phyloP scores from a whole-genome alignment of 768 basidiomycete species.

The Leccinum longicurvipes region DNA sequence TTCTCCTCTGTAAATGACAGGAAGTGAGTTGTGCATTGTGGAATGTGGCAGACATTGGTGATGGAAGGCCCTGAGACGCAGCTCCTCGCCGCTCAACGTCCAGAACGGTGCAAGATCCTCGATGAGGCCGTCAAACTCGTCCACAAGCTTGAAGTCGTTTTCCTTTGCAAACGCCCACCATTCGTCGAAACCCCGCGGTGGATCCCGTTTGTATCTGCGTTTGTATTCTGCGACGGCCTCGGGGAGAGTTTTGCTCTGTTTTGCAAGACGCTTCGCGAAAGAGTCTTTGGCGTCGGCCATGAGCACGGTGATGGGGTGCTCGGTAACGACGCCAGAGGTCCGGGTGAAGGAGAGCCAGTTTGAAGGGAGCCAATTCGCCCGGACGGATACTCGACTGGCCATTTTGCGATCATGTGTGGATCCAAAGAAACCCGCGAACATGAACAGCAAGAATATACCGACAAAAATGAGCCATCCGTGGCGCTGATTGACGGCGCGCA shows the following conservation, averaged over 20 bases:
- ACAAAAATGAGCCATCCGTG: slow-evolving; percentile 42
- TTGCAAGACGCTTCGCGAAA: slow-evolving; percentile 60
- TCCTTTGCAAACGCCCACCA: slow-evolving; percentile 84
- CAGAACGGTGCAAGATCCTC: slow-evolving; percentile 86
- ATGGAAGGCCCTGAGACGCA: slow-evolving; percentile 60
- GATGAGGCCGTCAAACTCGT: slow-evolving; percentile 84
- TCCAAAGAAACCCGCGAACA: slow-evolving; percentile 47
- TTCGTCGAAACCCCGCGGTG: slow-evolving; percentile 86
- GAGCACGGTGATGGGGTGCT: slow-evolving; percentile 82
- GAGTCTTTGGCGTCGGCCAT: slow-evolving; percentile 80
- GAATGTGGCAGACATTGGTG: too few species aligned
- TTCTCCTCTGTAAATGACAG: too few species aligned
- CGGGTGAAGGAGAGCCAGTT: slow-evolving; percentile 21
- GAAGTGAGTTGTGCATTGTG: too few species aligned
- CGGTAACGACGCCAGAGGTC: slow-evolving; percentile 4
- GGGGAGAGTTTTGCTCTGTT: slow-evolving; percentile 77
- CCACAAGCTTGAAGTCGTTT: slow-evolving; percentile 73
- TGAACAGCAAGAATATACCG: slow-evolving; percentile 44
- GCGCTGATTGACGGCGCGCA: slow-evolving; percentile 15
- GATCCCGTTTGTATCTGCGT: slow-evolving; percentile 69
- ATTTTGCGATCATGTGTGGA: slow-evolving; percentile 28
- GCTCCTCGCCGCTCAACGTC: slow-evolving; percentile 65
- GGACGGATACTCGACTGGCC: background rate
- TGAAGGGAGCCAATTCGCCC: slow-evolving; percentile 16
- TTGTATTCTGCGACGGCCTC: slow-evolving; percentile 83